Conservation (phyloP, 2,329 filamentous ascomycete species). For the Dendrostoma leiphaemia region DNA sequence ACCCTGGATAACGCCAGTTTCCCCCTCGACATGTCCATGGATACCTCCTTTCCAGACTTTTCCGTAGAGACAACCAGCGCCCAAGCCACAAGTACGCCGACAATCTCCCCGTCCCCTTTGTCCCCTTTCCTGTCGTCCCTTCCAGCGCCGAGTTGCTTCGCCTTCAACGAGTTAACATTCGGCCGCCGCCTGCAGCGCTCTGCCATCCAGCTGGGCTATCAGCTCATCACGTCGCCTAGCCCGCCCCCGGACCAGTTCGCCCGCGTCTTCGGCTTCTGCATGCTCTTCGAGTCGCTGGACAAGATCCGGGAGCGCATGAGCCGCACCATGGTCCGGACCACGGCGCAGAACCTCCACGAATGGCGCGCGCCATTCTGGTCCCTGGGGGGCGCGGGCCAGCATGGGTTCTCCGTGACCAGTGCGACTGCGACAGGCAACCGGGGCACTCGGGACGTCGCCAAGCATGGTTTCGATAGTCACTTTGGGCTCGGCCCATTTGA, state of each 20-base stretch:
- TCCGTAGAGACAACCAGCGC: constrained; percentile 21
- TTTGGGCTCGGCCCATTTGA: constrained; percentile 51
- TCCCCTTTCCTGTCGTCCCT: constrained; percentile 34
- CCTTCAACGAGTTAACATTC: constrained; percentile 65
- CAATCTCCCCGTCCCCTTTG: constrained; percentile 8
- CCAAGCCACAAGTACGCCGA: constrained; percentile 23
- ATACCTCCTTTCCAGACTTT: constrained; percentile 23
- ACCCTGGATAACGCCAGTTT: constrained; percentile 55
- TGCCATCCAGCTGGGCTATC: constrained; percentile 60
- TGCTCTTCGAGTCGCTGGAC: constrained; percentile 18
- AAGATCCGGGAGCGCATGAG: constrained; percentile 15
- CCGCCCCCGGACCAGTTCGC: constrained; percentile 13
- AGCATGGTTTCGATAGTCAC: constrained; percentile 28
- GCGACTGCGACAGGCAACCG: constrained; percentile 33
- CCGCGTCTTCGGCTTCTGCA: constrained; percentile 17
- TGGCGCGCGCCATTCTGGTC: constrained; percentile 18
- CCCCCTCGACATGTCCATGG: constrained; percentile 35
- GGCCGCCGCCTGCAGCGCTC: constrained; percentile 67
- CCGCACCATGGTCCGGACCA: neutral
- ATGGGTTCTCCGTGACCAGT: constrained; percentile 1
- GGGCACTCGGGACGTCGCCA: constrained; percentile 28
- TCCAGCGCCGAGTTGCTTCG: constrained; percentile 52
- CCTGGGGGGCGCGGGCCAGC: constrained; percentile 15
- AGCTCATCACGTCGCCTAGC: constrained; percentile 46
- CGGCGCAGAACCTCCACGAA: constrained; percentile 10